Evolutionary conservation across 2,329 filamentous ascomycete species (phyloP), one percentile per base, ranked within the genome.

Genomic region (Hypoxylon sp.): DNA sequence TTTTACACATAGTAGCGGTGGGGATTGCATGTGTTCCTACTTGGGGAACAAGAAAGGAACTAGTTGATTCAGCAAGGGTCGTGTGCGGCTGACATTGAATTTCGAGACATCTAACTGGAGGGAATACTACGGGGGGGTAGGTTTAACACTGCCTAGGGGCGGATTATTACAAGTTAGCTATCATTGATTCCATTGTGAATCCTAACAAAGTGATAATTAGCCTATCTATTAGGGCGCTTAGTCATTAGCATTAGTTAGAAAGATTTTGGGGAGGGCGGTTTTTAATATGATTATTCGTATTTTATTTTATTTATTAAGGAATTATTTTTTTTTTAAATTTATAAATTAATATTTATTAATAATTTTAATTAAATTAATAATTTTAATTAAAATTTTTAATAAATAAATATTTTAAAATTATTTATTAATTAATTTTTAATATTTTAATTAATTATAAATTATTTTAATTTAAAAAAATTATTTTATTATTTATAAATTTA

Each of bases 51-150:
- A 22, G 17, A 7, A 28, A 2, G 11, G 17, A 11, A 24, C 17
- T 41, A 39, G 37, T 34, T 44, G 26, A 54, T 6, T 54, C 26
- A 50, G 47, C 28, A 50, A 30, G 47, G 47, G 28, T 50, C 26
- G 7, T 22, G 5, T 50, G 47, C 47, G 47, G 47, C 47, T 50
- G 47, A 50, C 28, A 50, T 37, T 34, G 15, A 10, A 34, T 19
- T 17, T 6, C 17, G 20, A 58, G 37, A 34, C 37, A 32, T 43
- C 20, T 59, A n/a, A 63, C 59, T 63, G 60, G 60, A 28, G 28
- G 22, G 55, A 22, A 44, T 34, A 39, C 13, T 56, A 53, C n/a
- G 15, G 46, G 48, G 19, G 32, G 24, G 44, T 24, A 50, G 55
- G 37, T 41, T 52, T 30, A 22, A 41, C 20, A 43, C 22, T 30